A percentile compares a stretch with the other conserved stretches of the same genome.
Conservation (phyloP, 164 flowering plant species). For the Macadamia tetraphylla region DNA sequence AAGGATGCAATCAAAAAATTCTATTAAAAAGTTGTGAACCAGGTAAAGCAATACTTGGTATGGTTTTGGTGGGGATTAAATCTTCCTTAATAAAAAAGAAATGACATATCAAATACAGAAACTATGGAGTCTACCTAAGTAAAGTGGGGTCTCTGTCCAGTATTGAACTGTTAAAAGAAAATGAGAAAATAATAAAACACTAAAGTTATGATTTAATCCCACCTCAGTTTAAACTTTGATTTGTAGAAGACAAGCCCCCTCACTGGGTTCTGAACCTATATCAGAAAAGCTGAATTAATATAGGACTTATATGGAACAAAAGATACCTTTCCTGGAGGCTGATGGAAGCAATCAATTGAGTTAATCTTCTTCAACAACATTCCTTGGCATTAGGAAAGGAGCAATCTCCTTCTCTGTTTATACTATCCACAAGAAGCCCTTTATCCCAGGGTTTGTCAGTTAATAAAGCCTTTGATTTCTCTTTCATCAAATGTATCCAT, state of each 20-base stretch:
- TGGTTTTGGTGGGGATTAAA: too few relatives aligned
- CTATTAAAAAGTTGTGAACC: too few relatives aligned
- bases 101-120: too few relatives aligned
- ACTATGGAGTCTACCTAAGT: too few relatives aligned
- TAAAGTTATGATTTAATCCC: too few relatives aligned
- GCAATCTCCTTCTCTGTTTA: neutral
- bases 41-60: too few relatives aligned
- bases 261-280: neutral
- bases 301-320: neutral
- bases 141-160: too few relatives aligned
- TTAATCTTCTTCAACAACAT: conserved; percentile 1
- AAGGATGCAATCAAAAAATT: too few relatives aligned
- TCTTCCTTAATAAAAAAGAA: too few relatives aligned
- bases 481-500: neutral
- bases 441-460: neutral
- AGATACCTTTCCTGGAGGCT: neutral
- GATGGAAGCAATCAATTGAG: neutral
- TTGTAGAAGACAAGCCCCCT: neutral
- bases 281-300: neutral
- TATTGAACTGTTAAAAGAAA: too few relatives aligned
- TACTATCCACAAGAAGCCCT: neutral
- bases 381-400: neutral
- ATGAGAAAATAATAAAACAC: too few relatives aligned
- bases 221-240: too few relatives aligned
- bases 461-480: neutral